Base-by-base conservation (phyloP, 2,329 filamentous ascomycete species). In the Sphaceloma murrayae region DNA sequence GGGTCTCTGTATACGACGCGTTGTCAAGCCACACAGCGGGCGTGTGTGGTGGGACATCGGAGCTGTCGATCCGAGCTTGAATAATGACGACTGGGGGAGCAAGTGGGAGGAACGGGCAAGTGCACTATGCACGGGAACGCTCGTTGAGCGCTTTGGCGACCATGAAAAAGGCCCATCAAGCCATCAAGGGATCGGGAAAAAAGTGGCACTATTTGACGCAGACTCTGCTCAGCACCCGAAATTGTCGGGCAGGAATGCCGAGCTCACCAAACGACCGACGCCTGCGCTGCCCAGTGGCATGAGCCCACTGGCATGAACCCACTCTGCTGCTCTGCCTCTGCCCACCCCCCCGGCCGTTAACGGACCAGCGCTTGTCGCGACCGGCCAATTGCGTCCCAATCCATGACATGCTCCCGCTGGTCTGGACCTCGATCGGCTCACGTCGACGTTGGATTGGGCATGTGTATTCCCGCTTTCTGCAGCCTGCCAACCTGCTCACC, bases 11-110 rank as follows among this genome's bases (percentile, higher is more conserved):
- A 40, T 26, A 17, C n/a, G 24, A 40, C 36, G 36, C 36, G 36
- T 40, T 29, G 24, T 40, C 24, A 27, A 40, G 36, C 36, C 36
- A 40, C 36, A 40, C 24, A 6, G 24, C 24, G 24, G 24, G 11
- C 24, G 24, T 7, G 7, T 11, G 11, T 9, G 14, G 22, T 40
- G 7, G 16, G 19, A 22, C 16, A 18, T 11, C 36, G 36, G 36
- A 30, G 22, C 36, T 40, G 13, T 40, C 36, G 36, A 40, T 40
- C 36, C 36, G 36, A 40, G 22, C 27, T 40, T n/a, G n/a, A n/a
- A n/a, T 16, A 27, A 40, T 40, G 24, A 40, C 36, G 24, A 40
- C 14, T 40, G 22, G 11, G 19, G 29, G 14, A 40, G 36, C 22
- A 40, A 40, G 22, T 16, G 19, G 29, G 14, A 40, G 36, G 36